A percentile compares a stretch with the other conserved stretches of the same genome.
phyloP scores from a whole-genome alignment of 331 rosid genomes.

The Pyracantha coccinea region DNA sequence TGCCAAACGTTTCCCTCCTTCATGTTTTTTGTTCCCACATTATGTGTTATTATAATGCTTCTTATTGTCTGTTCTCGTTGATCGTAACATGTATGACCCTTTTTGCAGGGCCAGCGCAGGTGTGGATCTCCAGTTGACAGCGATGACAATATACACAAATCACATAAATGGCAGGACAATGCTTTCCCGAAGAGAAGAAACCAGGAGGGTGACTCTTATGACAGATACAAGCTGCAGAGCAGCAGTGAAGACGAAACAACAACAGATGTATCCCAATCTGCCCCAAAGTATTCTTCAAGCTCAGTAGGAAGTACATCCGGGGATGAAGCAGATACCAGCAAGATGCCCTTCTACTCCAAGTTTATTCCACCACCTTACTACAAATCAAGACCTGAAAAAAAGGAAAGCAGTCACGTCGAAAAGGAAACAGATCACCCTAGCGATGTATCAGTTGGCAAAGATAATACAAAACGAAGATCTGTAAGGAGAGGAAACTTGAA shows the following conservation, averaged over 20 bases:
- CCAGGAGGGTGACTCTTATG: constrained; percentile 13
- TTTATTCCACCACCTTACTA: constrained; percentile 51
- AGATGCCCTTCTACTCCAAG: constrained; percentile 21
- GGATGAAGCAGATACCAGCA: constrained; percentile 40
- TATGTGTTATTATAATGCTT: neutral
- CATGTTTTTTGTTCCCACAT: neutral
- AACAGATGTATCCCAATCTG: constrained; percentile 35
- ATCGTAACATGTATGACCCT: constrained; percentile 1
- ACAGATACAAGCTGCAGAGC: constrained; percentile 26
- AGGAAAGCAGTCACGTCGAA: constrained; percentile 12
- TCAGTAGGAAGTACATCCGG: constrained; percentile 38
- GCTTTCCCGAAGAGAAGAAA: constrained; percentile 4
- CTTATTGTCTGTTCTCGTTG: neutral
- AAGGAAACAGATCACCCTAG: constrained; percentile 17
- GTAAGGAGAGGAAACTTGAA: constrained; percentile 44
- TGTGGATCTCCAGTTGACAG: constrained; percentile 1
- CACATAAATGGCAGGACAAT: constrained; percentile 12
- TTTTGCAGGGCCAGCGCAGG: constrained; percentile 28
- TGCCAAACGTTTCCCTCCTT: neutral
- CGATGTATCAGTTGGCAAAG: constrained; percentile 6
- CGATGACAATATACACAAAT: constrained; percentile 6
- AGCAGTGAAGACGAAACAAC: constrained; percentile 45
- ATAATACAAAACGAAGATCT: constrained; percentile 52
- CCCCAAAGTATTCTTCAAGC: constrained; percentile 32
- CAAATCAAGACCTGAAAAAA: constrained; percentile 23